Evolutionary conservation across 2,329 filamentous ascomycete species (phyloP).

Genomic region (Aspergillus thermomutatus): DNA sequence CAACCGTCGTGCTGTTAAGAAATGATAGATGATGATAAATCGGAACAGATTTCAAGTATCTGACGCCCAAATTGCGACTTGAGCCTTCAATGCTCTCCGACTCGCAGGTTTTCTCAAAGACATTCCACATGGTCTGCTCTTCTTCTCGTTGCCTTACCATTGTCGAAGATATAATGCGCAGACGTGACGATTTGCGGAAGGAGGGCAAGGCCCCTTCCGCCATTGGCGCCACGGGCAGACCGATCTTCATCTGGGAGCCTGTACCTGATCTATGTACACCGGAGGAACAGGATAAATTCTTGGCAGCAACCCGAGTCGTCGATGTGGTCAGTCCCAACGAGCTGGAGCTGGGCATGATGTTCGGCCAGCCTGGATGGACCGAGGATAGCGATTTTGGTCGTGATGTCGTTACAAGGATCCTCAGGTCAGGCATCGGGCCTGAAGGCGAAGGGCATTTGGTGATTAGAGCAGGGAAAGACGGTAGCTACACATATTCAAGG

Average conservation of each 20-base stretch:
- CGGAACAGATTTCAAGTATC: constrained; percentile 72
- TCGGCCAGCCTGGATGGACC: constrained; percentile 53
- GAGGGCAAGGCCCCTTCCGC: constrained; percentile 24
- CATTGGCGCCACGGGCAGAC: constrained; percentile 47
- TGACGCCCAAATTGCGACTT: constrained; percentile 80
- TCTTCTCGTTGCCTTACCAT: constrained; percentile 73
- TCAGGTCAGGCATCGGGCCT: constrained; percentile 36
- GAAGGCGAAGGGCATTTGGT: constrained; percentile 38
- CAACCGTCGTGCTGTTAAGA: not conserved
- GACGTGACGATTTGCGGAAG: constrained; percentile 40
- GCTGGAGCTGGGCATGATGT: constrained; percentile 80
- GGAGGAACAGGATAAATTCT: constrained; percentile 54
- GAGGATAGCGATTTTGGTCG: constrained; percentile 24
- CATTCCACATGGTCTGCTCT: constrained; percentile 86
- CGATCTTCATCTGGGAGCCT: constrained; percentile 90
- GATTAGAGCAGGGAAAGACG: constrained; percentile 61
- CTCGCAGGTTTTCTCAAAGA: constrained; percentile 65
- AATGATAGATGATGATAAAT: constrained; percentile 1
- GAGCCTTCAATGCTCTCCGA: constrained; percentile 68
- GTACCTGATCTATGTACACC: constrained; percentile 83
- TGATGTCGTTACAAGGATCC: constrained; percentile 33
- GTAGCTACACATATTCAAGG: constrained; percentile 48
- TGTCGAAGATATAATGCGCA: constrained; percentile 64
- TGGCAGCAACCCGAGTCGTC: constrained; percentile 51
- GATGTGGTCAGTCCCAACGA: constrained; percentile 77